Base-by-base conservation (phyloP, 345 rosid species). In the Anastatica hierochuntica region DNA sequence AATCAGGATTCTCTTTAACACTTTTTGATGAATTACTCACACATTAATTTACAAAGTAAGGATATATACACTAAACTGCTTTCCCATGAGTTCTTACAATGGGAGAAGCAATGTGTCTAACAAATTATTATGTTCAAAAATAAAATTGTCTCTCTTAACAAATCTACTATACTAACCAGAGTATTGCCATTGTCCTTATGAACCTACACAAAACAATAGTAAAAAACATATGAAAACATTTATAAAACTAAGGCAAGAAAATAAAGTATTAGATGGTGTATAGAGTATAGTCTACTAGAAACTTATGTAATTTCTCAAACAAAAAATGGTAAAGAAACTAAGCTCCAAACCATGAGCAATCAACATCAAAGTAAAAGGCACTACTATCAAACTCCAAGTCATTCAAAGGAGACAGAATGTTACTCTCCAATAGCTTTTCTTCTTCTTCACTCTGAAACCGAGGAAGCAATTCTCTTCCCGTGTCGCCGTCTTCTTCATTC, bases 401-500 rank as follows among this genome's bases (percentile, higher is more conserved):
- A 23, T 57, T 52, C 15, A 77, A 69, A 1, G 95, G 83, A 47
- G 88, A 77, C 14, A 68, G 76, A 49, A 83, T 76, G 51, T 62
- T 70, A 76, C 59, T 73, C 64, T 76, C 85, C 67, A 79, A 69
- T 43, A 70, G 72, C 49, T 75, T 70, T 2, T 80, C 84, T 67
- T 80, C 84, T 67, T 79, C 88, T 38, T 74, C 97, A 53, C 45
- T 70, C 3, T 63, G 79, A 64, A 74, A 78, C 30, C 54, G 67
- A 60, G 58, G 71, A 33, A 63, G 76, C 59, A 78, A 50, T 4
- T 69, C 78, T 29, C 47, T 74, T 18, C 75, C 76, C 16, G 60
- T 8, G n/a, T 71, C 43, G 14, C 60, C 5, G 24, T 21, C 81
- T 16, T 66, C 73, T 70, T 53, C 88, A 60, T 54, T 70, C 23